phyloP scores from a whole-genome alignment of 1,284 basidiomycete genomes.

The Phenoliferia sp. region DNA sequence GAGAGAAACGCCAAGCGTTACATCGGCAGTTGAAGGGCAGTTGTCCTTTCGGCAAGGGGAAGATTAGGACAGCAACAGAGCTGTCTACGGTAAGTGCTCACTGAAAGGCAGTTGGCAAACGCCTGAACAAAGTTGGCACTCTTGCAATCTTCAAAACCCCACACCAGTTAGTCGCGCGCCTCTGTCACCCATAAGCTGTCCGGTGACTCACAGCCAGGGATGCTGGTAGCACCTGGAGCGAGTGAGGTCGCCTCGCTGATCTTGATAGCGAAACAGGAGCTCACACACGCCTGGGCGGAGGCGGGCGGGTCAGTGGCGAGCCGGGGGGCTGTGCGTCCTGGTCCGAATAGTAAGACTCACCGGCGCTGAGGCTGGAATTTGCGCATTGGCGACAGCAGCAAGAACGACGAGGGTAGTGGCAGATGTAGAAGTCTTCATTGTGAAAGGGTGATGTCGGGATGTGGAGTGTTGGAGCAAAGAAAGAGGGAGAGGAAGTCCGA shows the following conservation, averaged over 20 bases:
- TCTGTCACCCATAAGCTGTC: too few relatives aligned
- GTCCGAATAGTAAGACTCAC: background rate
- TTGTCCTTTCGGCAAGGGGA: background rate
- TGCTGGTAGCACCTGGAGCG: background rate
- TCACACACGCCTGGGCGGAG: background rate
- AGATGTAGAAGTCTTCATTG: background rate
- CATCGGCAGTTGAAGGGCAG: background rate
- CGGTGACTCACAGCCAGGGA: too few relatives aligned
- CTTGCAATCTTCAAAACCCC: too few relatives aligned
- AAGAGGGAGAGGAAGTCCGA: too few relatives aligned
- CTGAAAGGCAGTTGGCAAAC: background rate
- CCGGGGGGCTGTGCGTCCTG: background rate
- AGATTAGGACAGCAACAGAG: background rate
- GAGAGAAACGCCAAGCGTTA: background rate
- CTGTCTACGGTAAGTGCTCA: background rate
- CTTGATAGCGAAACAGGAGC: background rate
- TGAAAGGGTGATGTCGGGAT: background rate
- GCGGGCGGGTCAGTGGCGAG: background rate
- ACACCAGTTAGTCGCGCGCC: too few relatives aligned
- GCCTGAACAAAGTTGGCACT: background rate
- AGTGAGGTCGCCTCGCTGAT: background rate
- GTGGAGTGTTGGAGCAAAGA: background rate
- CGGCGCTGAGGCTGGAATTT: background rate
- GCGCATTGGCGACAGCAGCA: background rate
- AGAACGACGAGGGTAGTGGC: background rate